Percentiles rank a stretch among this genome's conserved stretches.
Evolutionary conservation across 2,329 filamentous ascomycete species (phyloP).

Genomic region (Berkeleyomyces basicola): DNA sequence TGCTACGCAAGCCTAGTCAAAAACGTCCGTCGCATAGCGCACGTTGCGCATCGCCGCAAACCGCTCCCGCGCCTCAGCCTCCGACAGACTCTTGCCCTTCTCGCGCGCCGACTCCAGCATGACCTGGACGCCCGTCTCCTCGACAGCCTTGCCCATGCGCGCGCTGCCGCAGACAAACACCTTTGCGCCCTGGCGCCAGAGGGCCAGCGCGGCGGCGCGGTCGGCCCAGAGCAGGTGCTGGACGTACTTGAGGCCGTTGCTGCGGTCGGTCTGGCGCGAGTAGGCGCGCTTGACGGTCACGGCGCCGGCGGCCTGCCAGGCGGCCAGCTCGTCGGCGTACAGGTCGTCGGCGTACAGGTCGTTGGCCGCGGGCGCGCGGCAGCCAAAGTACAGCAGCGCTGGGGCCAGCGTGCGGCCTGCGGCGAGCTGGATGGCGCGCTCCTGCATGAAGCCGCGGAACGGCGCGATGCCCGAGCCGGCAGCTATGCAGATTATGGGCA

Average conservation of each 20-base stretch:
- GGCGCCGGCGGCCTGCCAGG: slow-evolving; percentile 43
- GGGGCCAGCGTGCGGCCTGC: slow-evolving; percentile 38
- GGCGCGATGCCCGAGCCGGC: slow-evolving; percentile 43
- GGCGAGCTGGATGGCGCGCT: slow-evolving; percentile 35
- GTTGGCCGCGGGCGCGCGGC: slow-evolving; percentile 36
- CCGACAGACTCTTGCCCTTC: slow-evolving; percentile 20
- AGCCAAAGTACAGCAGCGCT: slow-evolving; percentile 50
- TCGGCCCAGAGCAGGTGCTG: slow-evolving; percentile 28
- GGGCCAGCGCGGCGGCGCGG: slow-evolving; percentile 21
- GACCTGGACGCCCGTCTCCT: slow-evolving; percentile 23
- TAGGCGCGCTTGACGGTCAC: slow-evolving; percentile 46
- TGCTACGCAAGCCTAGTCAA: slow-evolving; percentile 25
- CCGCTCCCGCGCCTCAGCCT: slow-evolving; percentile 29
- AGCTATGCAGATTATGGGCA: slow-evolving; percentile 34
- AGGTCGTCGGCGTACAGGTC: slow-evolving; percentile 23
- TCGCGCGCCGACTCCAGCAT: slow-evolving; percentile 21
- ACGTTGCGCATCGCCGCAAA: slow-evolving; percentile 35
- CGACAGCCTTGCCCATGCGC: slow-evolving; percentile 31
- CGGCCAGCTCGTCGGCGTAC: slow-evolving; percentile 40
- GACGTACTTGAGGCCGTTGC: slow-evolving; percentile 32
- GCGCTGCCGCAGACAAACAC: slow-evolving; percentile 50
- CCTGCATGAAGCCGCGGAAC: slow-evolving; percentile 46
- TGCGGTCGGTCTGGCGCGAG: slow-evolving; percentile 24
- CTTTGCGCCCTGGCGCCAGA: slow-evolving; percentile 32
- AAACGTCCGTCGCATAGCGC: slow-evolving; percentile 44